phyloP scores from a whole-genome alignment of 1,284 basidiomycete genomes.

The Pyrrhoderma noxium region DNA sequence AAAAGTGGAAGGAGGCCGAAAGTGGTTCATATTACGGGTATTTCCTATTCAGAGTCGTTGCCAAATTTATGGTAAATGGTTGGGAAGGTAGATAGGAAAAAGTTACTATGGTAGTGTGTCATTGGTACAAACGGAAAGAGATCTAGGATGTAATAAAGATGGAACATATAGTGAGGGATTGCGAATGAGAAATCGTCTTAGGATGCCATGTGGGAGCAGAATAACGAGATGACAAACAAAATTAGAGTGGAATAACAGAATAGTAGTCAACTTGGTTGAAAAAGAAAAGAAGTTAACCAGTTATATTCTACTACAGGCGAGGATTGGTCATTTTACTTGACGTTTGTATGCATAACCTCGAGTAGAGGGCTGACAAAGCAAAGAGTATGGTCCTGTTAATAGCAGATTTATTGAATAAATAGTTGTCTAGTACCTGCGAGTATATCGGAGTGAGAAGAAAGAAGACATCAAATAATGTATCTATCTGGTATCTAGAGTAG shows the following conservation, averaged over 20 bases:
- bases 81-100: too few relatives aligned
- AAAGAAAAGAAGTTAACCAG: constrained; percentile 48
- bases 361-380: constrained; percentile 53
- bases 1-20: too few relatives aligned
- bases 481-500: too few relatives aligned
- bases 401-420: constrained; percentile 54
- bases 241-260: not conserved
- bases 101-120: too few relatives aligned
- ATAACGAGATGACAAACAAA: not conserved
- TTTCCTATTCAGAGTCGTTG: too few relatives aligned
- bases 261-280: too few relatives aligned
- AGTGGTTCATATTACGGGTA: too few relatives aligned
- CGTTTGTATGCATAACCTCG: constrained; percentile 33
- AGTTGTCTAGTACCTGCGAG: constrained; percentile 65
- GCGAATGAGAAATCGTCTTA: not conserved
- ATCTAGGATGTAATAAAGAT: not conserved
- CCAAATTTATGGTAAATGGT: too few relatives aligned
- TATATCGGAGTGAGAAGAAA: constrained; percentile 12
- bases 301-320: constrained; percentile 60
- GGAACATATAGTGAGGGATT: not conserved
- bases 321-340: constrained; percentile 4
- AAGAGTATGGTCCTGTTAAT: constrained; percentile 43
- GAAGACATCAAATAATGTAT: not conserved
- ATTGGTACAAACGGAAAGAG: too few relatives aligned
- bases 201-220: not conserved